Evolutionary conservation across 352 stramenopile species (phyloP).

Genomic region (Phytophthora agathidicida): DNA sequence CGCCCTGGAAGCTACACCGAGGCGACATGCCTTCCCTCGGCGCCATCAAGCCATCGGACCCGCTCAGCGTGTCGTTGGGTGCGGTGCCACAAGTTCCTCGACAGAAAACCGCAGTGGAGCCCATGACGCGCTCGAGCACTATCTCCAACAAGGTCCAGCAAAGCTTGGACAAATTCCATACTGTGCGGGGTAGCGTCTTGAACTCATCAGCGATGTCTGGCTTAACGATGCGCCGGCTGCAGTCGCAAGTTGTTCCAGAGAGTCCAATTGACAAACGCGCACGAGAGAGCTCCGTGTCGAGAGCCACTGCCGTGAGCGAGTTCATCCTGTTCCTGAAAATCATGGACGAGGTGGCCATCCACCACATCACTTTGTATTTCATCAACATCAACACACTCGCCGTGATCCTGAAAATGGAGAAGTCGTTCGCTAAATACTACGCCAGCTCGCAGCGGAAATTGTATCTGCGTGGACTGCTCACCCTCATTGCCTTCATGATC

Average conservation of each 20-base stretch:
- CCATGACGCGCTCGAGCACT: slow-evolving; percentile 47
- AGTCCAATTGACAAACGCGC: slow-evolving; percentile 37
- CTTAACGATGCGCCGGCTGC: slow-evolving; percentile 31
- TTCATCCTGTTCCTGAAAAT: slow-evolving; percentile 83
- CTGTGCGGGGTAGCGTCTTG: slow-evolving; percentile 23
- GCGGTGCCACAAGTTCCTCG: slow-evolving; percentile 25
- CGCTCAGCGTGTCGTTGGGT: slow-evolving; percentile 38
- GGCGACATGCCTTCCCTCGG: slow-evolving; percentile 23
- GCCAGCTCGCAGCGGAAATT: slow-evolving; percentile 68
- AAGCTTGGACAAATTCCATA: slow-evolving; percentile 31
- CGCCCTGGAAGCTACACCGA: background rate
- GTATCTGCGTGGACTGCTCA: slow-evolving; percentile 64
- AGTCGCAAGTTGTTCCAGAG: slow-evolving; percentile 47
- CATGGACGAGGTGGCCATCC: slow-evolving; percentile 84
- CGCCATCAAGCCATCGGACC: slow-evolving; percentile 39
- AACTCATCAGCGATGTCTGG: slow-evolving; percentile 26
- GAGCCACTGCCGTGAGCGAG: slow-evolving; percentile 64
- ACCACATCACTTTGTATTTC: slow-evolving; percentile 83
- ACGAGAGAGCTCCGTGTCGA: slow-evolving; percentile 58
- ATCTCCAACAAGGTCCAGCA: slow-evolving; percentile 46
- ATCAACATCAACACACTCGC: slow-evolving; percentile 76
- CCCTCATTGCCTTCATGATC: slow-evolving; percentile 73
- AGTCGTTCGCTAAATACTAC: slow-evolving; percentile 82
- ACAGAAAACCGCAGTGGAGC: slow-evolving; percentile 39
- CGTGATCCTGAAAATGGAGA: slow-evolving; percentile 79